phyloP scores from a whole-genome alignment of 176 grass and related monocot genomes.

The Phoenix roebelenii region DNA sequence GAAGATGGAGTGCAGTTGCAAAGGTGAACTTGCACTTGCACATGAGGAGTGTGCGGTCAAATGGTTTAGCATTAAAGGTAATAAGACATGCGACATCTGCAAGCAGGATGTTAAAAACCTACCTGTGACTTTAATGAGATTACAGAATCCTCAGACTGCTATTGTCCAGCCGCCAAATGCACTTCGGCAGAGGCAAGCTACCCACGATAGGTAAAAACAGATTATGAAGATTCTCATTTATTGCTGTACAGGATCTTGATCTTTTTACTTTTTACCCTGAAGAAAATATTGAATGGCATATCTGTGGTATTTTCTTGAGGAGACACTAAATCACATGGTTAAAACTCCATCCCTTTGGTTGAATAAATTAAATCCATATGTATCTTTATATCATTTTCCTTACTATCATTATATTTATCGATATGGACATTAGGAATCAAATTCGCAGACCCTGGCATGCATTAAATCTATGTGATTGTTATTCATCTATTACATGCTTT shows the following conservation, averaged over 20 bases:
- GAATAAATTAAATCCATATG: too few species aligned
- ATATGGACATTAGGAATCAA: too few species aligned
- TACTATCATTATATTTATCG: too few species aligned
- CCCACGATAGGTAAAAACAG: constrained; percentile 47
- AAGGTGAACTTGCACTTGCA: constrained; percentile 93
- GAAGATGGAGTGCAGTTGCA: constrained; percentile 99
- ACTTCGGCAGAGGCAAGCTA: constrained; percentile 45
- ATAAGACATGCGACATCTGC: constrained; percentile 94
- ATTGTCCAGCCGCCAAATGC: constrained; percentile 42
- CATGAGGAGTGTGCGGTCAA: constrained; percentile 96
- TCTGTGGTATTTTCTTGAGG: too few species aligned
- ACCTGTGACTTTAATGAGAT: constrained; percentile 83
- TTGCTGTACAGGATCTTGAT: neutral
- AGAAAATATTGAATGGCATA: too few species aligned
- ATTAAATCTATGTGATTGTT: too few species aligned
- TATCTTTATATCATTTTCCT: too few species aligned
- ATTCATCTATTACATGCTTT: too few species aligned
- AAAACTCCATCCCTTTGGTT: too few species aligned
- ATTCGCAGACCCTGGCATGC: too few species aligned
- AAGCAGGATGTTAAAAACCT: constrained; percentile 87
- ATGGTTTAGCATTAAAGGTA: constrained; percentile 99
- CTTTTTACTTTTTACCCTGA: neutral
- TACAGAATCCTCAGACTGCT: constrained; percentile 52
- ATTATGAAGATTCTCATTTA: neutral
- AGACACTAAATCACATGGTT: too few species aligned